A percentile compares a stretch with the other conserved stretches of the same genome.
Evolutionary conservation across 1,139 yeast genomes (phyloP).

Genomic region (Wickerhamomyces sp.): DNA sequence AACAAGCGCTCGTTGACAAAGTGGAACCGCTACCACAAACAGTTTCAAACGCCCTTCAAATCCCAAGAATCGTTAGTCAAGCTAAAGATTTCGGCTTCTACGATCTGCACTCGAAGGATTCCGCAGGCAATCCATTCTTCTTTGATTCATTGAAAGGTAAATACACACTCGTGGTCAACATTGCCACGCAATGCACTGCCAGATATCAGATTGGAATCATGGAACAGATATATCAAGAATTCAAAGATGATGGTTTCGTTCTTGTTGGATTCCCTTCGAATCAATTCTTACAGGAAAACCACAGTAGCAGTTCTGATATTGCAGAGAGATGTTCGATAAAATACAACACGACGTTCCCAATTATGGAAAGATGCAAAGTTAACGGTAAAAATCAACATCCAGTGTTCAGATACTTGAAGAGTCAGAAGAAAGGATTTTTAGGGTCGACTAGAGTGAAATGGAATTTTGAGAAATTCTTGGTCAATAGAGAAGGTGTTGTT

Average conservation of each 20-base stretch:
- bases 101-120: constrained; percentile 43
- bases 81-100: too few relatives aligned
- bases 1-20: not conserved
- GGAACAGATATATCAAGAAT: constrained; percentile 69
- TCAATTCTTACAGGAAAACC: constrained; percentile 86
- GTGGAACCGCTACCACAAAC: too few relatives aligned
- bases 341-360: constrained; percentile 57
- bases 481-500: constrained; percentile 66
- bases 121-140: constrained; percentile 48
- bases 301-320: constrained; percentile 56
- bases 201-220: constrained; percentile 64
- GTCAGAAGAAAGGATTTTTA: constrained; percentile 44
- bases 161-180: constrained; percentile 79
- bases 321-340: constrained; percentile 48
- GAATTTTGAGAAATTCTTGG: constrained; percentile 91
- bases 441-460: constrained; percentile 78
- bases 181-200: constrained; percentile 63
- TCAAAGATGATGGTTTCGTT: constrained; percentile 59
- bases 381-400: constrained; percentile 75
- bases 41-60: too few relatives aligned
- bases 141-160: constrained; percentile 69
- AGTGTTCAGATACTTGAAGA: constrained; percentile 67
- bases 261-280: constrained; percentile 86
- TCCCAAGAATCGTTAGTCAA: too few relatives aligned
- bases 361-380: constrained; percentile 74